Evolutionary conservation across 148 eudicot species (phyloP).

Genomic region (Oxyria digyna): DNA sequence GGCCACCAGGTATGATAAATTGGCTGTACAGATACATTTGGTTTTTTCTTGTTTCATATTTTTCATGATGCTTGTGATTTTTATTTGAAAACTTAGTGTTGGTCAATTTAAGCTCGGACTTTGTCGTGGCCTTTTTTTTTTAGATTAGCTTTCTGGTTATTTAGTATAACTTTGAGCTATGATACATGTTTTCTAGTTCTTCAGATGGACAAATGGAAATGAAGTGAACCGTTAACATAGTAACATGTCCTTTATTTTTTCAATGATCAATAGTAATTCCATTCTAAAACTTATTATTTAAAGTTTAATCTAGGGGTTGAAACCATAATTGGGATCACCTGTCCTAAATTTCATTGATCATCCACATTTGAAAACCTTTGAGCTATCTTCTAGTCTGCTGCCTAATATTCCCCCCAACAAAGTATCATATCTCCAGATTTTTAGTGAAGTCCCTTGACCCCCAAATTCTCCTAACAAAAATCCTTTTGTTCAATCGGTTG

Average conservation of each 20-base stretch:
- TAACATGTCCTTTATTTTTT: background rate
- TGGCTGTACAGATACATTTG: background rate
- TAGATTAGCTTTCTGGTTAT: background rate
- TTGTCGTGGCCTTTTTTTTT: too few relatives aligned
- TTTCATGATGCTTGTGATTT: background rate
- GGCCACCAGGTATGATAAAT: constrained; percentile 76
- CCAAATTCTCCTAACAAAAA: background rate
- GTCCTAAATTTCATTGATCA: background rate
- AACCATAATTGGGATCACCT: background rate
- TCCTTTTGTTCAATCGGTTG: background rate
- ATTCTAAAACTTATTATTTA: too few relatives aligned
- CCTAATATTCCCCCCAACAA: too few relatives aligned
- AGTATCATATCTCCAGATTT: background rate
- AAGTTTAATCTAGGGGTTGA: background rate
- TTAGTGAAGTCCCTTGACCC: background rate
- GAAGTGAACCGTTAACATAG: background rate
- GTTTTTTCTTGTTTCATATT: background rate
- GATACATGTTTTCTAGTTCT: background rate
- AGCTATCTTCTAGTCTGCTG: background rate
- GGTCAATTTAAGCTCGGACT: too few relatives aligned
- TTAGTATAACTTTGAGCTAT: background rate
- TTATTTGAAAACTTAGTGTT: too few relatives aligned
- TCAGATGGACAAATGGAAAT: background rate
- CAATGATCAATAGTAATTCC: background rate
- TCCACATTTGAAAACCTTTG: background rate